Base-by-base conservation (phyloP, 176 grass and related monocot genomes). In the Ananas comosus region DNA sequence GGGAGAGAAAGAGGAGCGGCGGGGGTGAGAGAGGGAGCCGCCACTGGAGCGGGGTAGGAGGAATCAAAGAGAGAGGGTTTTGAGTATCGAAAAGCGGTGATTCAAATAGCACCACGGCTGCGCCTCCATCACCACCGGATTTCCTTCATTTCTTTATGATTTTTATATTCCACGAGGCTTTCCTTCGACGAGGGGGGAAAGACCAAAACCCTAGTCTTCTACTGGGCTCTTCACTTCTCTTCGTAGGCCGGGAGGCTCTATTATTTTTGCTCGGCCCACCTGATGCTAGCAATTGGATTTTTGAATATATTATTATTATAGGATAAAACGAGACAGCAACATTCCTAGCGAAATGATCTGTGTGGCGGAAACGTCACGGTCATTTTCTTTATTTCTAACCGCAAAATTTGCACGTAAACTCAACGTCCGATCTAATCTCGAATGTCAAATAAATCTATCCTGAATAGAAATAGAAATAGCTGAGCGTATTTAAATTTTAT, bases 21-120 rank as follows among this genome's bases (percentile, higher is more conserved):
- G 21, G 66, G 71, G 12, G 33, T 63, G 13, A 70, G 64, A 67
- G 70, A 73, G 63, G 82, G 76, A 89, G 86, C 86, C 90, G 90
- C 83, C 86, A 86, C 82, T 64, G 82, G 83, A 68, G 27, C 64
- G 63, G 42, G 64, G 69, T 67, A 53, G 42, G 49, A 65, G 42
- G 56, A 19, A 65, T 74, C 63, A 65, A 68, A 10, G 50, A 16
- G 50, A 76, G 71, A 56, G 72, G 78, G 81, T 84, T 96, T 86
- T 74, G 69, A 80, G 54, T 66, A 79, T 71, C 65, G 71, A 65
- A 75, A 86, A 73, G 85, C 83, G 80, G 85, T 91, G 88, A 79
- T 75, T 91, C 87, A 88, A 85, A 90, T 87, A 80, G 79, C 76
- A 61, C 77, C 75, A 71, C 83, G 69, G 75, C 65, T 84, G 51